Evolutionary conservation across 1,139 yeast genomes (phyloP).

Genomic region (Lodderomyces beijingensis): DNA sequence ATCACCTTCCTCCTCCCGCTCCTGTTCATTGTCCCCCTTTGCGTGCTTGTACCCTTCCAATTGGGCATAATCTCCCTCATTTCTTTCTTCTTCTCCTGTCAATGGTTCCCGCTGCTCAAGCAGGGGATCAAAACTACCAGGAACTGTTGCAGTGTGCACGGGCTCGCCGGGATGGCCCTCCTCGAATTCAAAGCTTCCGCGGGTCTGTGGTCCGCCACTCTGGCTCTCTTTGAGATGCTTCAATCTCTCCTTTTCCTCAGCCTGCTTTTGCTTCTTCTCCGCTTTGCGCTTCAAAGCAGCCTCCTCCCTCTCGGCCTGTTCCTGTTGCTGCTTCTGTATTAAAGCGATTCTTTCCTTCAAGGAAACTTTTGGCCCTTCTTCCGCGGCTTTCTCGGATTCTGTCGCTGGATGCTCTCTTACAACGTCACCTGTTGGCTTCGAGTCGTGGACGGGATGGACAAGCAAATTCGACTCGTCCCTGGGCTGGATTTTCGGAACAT

Average conservation of each 20-base stretch:
- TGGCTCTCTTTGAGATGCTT: constrained; percentile 13
- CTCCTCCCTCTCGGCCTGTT: constrained; percentile 72
- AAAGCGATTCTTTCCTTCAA: constrained; percentile 69
- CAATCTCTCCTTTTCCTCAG: constrained; percentile 15
- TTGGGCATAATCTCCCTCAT: background rate
- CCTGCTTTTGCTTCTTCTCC: constrained; percentile 46
- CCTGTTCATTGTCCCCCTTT: background rate
- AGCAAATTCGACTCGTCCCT: constrained; percentile 35
- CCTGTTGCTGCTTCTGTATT: constrained; percentile 76
- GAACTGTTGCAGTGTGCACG: background rate
- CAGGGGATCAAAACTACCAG: background rate
- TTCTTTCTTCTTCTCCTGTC: background rate
- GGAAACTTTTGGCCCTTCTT: constrained; percentile 68
- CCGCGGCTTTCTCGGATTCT: constrained; percentile 11
- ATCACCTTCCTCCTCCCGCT: constrained; percentile 8
- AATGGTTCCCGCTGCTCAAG: background rate
- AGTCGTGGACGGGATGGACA: constrained; percentile 27
- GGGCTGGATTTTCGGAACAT: constrained; percentile 42
- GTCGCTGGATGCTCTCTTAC: constrained; percentile 26
- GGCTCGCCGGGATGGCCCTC: background rate
- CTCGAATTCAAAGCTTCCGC: background rate
- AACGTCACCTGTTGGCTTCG: constrained; percentile 18
- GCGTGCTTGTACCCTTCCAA: constrained; percentile 1
- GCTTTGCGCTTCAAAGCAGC: constrained; percentile 56
- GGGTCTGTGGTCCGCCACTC: constrained; percentile 10